phyloP scores from a whole-genome alignment of 495 filamentous ascomycete species.

The Bathelium albidoporum region DNA sequence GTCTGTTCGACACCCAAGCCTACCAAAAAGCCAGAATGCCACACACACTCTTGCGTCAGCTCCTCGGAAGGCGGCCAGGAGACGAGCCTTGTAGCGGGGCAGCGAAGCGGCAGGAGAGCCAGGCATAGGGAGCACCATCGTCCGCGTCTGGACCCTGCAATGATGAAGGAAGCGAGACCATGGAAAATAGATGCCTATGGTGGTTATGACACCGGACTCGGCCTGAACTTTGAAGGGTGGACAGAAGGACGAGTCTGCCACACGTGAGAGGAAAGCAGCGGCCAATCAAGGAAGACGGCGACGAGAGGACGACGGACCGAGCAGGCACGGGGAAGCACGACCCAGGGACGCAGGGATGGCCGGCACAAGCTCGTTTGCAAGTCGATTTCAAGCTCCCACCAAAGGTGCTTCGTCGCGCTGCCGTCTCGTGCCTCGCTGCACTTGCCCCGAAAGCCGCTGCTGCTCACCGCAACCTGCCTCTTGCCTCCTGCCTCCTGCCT shows the following conservation, averaged over 20 bases:
- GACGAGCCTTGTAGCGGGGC: slow-evolving; percentile 53
- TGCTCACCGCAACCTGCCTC: slow-evolving; percentile 1
- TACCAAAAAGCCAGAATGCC: slow-evolving; percentile 93
- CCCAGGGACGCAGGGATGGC: neutral
- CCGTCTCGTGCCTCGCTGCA: slow-evolving; percentile 1
- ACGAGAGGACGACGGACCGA: neutral
- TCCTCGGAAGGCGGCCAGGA: slow-evolving; percentile 52
- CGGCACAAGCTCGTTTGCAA: neutral
- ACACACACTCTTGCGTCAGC: slow-evolving; percentile 62
- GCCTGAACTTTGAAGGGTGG: neutral
- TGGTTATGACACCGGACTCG: too few relatives aligned
- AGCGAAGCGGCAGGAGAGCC: slow-evolving; percentile 67
- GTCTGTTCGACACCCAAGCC: slow-evolving; percentile 13
- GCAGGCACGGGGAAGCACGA: too few relatives aligned
- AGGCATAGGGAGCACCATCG: slow-evolving; percentile 53
- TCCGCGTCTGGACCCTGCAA: neutral
- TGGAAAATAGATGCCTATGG: too few relatives aligned
- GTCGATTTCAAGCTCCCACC: neutral
- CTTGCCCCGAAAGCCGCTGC: neutral
- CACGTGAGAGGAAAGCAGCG: neutral
- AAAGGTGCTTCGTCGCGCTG: neutral
- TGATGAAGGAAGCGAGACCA: neutral
- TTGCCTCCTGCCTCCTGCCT: neutral
- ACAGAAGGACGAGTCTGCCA: neutral
- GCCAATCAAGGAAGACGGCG: neutral